Evolutionary conservation across 2,329 filamentous ascomycete genomes (phyloP).

Genomic region (Pseudocercospora eumusae): DNA sequence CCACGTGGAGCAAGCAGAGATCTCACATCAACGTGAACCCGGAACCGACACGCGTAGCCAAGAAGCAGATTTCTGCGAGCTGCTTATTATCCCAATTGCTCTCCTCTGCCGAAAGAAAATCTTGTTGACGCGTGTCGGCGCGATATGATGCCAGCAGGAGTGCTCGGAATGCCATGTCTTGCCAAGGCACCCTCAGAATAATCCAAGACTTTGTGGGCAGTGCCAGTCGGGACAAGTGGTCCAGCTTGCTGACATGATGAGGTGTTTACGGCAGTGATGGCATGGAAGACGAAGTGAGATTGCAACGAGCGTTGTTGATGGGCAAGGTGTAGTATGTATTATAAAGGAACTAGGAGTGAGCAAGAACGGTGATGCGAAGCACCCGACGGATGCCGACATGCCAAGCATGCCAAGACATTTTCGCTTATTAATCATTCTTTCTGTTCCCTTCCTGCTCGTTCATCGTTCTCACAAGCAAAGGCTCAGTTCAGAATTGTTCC

Average conservation of each 20-base stretch:
- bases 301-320: background rate
- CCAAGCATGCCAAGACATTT: too few relatives aligned
- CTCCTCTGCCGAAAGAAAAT: background rate
- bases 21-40: background rate
- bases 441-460: too few relatives aligned
- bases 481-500: constrained; percentile 17
- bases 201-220: background rate
- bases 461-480: too few relatives aligned
- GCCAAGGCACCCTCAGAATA: background rate
- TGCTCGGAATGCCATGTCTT: background rate
- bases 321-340: too few relatives aligned
- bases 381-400: too few relatives aligned
- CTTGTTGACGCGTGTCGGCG: background rate
- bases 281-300: background rate
- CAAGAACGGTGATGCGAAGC: too few relatives aligned
- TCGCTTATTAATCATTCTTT: too few relatives aligned
- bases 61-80: background rate
- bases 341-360: too few relatives aligned
- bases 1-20: background rate
- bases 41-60: constrained; percentile 2
- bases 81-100: background rate
- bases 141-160: background rate
- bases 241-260: too few relatives aligned
- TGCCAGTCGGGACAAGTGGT: too few relatives aligned
- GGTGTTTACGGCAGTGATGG: background rate